Conservation (phyloP, 2,329 filamentous ascomycete genomes). For the Orbilia blumenaviensis region DNA sequence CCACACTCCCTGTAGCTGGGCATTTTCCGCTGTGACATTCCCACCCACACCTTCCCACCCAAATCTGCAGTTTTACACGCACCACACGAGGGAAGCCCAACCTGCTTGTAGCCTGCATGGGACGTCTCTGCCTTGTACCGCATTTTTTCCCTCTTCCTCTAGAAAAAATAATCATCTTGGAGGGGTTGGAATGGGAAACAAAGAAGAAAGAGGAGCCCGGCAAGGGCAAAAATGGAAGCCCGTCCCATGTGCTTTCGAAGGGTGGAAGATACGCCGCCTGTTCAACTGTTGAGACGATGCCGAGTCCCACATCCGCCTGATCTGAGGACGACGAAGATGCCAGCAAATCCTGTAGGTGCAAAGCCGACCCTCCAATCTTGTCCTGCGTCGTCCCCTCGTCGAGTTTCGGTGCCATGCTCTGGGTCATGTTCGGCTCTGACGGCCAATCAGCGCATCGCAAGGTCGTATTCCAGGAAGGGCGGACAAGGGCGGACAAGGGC, state of each 20-base stretch:
- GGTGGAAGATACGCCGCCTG: not conserved
- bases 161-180: conserved; percentile 4
- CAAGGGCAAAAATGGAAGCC: not conserved
- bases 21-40: conserved; percentile 46
- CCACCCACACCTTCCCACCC: conserved; percentile 38
- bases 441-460: conserved; percentile 49
- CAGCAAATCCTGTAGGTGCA: conserved; percentile 45
- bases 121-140: conserved; percentile 43
- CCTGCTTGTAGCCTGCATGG: conserved; percentile 31
- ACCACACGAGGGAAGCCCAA: conserved; percentile 40
- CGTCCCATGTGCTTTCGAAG: not conserved
- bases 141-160: not conserved
- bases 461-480: conserved; percentile 34
- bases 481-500: conserved; percentile 36
- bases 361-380: conserved; percentile 46
- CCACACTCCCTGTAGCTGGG: conserved; percentile 41
- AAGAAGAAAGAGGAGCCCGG: not conserved
- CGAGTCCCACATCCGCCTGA: conserved; percentile 21
- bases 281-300: conserved; percentile 12
- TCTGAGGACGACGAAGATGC: conserved; percentile 26
- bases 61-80: conserved; percentile 53
- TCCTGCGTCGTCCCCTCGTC: conserved; percentile 49
- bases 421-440: conserved; percentile 42
- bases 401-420: conserved; percentile 40
- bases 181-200: not conserved